Evolutionary conservation across 805 yeast genomes (phyloP).

Genomic region (Trichomonascus vanleenenianus): DNA sequence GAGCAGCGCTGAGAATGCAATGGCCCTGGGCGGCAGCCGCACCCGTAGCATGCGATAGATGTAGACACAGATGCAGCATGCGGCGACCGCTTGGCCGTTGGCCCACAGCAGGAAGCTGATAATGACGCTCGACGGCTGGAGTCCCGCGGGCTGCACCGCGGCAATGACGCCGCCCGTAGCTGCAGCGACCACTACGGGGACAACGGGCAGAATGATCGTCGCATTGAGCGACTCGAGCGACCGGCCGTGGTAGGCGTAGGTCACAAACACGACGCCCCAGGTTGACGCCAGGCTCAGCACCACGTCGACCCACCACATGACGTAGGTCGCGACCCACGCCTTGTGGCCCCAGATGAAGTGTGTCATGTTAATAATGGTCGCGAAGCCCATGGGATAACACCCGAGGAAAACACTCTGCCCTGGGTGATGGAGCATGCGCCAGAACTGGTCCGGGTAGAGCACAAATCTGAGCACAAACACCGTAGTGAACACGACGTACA

Average conservation of each 20-base stretch:
- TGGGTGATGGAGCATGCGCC: slow-evolving; percentile 33
- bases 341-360: slow-evolving; percentile 35
- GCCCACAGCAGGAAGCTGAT: slow-evolving; percentile 58
- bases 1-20: slow-evolving; percentile 58
- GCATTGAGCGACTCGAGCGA: slow-evolving; percentile 40
- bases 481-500: slow-evolving; percentile 35
- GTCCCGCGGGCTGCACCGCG: slow-evolving; percentile 35
- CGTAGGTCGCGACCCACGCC: slow-evolving; percentile 46
- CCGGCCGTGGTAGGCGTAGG: slow-evolving; percentile 34
- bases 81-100: slow-evolving; percentile 56
- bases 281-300: slow-evolving; percentile 48
- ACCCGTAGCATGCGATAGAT: slow-evolving; percentile 53
- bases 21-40: slow-evolving; percentile 45
- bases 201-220: slow-evolving; percentile 63
- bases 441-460: slow-evolving; percentile 28
- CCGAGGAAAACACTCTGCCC: slow-evolving; percentile 60
- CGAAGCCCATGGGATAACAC: slow-evolving; percentile 71
- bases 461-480: slow-evolving; percentile 37
- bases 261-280: slow-evolving; percentile 50
- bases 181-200: slow-evolving; percentile 68
- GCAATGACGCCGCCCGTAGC: slow-evolving; percentile 59
- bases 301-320: slow-evolving; percentile 69
- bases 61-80: slow-evolving; percentile 47
- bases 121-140: slow-evolving; percentile 45
- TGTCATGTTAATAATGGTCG: slow-evolving; percentile 55